Conservation (phyloP, 495 filamentous ascomycete genomes). For the Umbilicaria muhlenbergii region DNA sequence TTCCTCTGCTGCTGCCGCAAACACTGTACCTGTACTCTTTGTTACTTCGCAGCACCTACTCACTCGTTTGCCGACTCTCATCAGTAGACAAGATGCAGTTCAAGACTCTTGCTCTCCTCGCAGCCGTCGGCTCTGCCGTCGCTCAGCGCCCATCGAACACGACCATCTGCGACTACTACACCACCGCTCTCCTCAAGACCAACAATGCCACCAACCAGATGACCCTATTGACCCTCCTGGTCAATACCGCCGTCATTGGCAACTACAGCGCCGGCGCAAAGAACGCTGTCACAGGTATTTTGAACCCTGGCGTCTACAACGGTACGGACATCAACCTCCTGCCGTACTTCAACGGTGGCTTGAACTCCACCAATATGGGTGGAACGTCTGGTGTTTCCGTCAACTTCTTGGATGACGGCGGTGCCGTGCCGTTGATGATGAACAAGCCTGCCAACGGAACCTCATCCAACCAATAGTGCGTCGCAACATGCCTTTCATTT, state of each 20-base stretch:
- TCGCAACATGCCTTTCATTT: background rate
- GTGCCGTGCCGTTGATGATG: conserved; percentile 29
- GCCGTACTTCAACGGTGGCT: conserved; percentile 35
- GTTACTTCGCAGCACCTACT: too few species aligned
- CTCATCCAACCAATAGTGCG: conserved; percentile 30
- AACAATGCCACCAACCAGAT: conserved; percentile 38
- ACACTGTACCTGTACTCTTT: too few species aligned
- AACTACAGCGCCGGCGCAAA: conserved; percentile 25
- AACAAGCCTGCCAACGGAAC: conserved; percentile 28
- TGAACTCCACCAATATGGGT: conserved; percentile 29
- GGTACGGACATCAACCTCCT: conserved; percentile 32
- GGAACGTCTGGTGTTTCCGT: conserved; percentile 19
- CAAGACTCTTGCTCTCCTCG: conserved; percentile 7
- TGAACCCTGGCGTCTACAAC: conserved; percentile 26
- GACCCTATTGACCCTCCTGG: conserved; percentile 32
- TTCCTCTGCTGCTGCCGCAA: too few species aligned
- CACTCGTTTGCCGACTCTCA: too few species aligned
- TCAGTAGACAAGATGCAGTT: too few species aligned
- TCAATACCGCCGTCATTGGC: conserved; percentile 40
- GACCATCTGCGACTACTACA: conserved; percentile 41
- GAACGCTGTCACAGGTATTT: conserved; percentile 34
- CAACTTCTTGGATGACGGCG: conserved; percentile 42
- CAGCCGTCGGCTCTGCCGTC: conserved; percentile 3
- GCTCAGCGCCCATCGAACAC: conserved; percentile 28
- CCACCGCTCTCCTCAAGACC: conserved; percentile 30